Conservation (phyloP, 139 green algal genomes). For the Yamagishiella unicocca region DNA sequence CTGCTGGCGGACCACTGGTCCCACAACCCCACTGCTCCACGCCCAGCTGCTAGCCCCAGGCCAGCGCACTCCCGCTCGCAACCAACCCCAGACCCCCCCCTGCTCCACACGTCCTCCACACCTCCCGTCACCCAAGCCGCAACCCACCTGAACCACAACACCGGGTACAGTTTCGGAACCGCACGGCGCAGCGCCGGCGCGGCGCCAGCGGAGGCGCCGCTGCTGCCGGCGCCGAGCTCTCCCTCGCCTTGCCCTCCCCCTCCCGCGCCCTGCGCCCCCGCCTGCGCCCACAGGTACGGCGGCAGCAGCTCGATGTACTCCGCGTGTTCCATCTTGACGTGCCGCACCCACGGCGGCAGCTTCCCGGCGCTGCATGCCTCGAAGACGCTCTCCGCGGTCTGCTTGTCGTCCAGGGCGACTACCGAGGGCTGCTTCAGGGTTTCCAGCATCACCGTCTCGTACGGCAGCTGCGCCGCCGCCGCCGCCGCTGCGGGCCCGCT, state of each 20-base stretch:
- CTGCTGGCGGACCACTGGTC: too few species aligned
- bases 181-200: neutral
- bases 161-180: neutral
- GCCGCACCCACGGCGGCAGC: slow-evolving; percentile 26
- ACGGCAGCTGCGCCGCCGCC: neutral
- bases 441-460: neutral
- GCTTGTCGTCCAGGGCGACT: slow-evolving; percentile 19
- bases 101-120: neutral
- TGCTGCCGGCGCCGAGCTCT: neutral
- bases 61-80: too few species aligned
- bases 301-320: slow-evolving; percentile 41
- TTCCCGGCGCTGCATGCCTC: neutral
- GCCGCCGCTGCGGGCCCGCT: neutral
- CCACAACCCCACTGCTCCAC: too few species aligned
- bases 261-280: neutral
- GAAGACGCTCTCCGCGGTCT: slow-evolving; percentile 7
- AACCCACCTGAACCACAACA: slow-evolving; percentile 39
- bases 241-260: neutral
- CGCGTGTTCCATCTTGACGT: slow-evolving; percentile 24
- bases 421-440: neutral
- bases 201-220: neutral
- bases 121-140: too few species aligned
- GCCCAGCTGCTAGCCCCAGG: too few species aligned
- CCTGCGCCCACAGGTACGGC: neutral
- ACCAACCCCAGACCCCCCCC: neutral